phyloP scores from a whole-genome alignment of 2,329 filamentous ascomycete genomes.

The Plectosphaerella plurivora region DNA sequence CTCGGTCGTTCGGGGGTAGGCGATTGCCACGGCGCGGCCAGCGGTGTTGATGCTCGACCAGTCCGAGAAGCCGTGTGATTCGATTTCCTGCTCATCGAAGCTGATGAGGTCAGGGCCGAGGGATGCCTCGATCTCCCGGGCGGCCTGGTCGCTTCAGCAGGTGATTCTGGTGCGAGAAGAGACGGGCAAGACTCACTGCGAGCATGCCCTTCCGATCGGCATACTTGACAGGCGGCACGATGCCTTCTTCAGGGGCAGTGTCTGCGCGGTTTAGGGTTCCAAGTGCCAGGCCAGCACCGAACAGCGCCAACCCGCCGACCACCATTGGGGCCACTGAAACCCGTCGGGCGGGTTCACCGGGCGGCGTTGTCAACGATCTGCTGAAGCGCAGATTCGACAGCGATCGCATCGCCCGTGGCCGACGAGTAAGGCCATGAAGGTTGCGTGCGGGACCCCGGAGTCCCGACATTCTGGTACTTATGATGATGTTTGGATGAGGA shows the following conservation, averaged over 20 bases:
- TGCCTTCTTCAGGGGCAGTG: background rate
- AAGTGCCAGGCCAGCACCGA: background rate
- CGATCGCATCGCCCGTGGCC: too few species aligned
- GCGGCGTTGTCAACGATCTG: too few species aligned
- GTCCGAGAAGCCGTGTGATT: conserved; percentile 63
- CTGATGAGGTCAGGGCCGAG: conserved; percentile 57
- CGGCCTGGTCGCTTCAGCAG: conserved; percentile 1
- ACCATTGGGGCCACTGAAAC: too few species aligned
- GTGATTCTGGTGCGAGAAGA: background rate
- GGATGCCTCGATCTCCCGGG: conserved; percentile 2
- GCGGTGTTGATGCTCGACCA: conserved; percentile 66
- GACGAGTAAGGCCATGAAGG: too few species aligned
- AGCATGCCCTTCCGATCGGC: background rate
- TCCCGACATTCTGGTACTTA: too few species aligned
- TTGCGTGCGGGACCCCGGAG: too few species aligned
- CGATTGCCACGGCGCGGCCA: conserved; percentile 58
- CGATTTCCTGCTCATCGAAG: conserved; percentile 60
- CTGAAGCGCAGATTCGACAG: too few species aligned
- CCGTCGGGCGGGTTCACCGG: too few species aligned
- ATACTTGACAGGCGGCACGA: background rate
- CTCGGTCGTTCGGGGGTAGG: conserved; percentile 59
- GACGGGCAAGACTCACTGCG: background rate
- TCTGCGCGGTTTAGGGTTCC: background rate
- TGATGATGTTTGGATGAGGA: too few species aligned
- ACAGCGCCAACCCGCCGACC: background rate